Evolutionary conservation across 1,284 basidiomycete genomes (phyloP).

Genomic region (Cystobasidium sp.): DNA sequence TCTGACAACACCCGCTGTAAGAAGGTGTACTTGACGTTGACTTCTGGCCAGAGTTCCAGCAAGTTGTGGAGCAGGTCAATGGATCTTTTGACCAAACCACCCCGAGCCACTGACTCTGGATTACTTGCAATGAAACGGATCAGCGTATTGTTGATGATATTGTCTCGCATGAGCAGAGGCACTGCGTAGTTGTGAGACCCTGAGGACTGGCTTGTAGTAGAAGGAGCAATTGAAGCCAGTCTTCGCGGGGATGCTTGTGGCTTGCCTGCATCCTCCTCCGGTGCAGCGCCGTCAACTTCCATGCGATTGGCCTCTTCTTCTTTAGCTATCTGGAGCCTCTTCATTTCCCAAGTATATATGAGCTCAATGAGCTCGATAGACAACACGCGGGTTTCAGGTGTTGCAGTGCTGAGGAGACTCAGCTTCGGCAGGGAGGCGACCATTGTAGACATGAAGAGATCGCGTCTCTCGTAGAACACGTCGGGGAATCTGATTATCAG

Average conservation of each 20-base stretch:
- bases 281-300: constrained; percentile 56
- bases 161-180: constrained; percentile 79
- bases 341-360: constrained; percentile 58
- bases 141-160: constrained; percentile 83
- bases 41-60: constrained; percentile 87
- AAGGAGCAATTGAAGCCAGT: constrained; percentile 57
- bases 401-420: constrained; percentile 72
- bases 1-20: constrained; percentile 73
- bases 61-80: constrained; percentile 80
- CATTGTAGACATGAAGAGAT: constrained; percentile 94
- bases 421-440: constrained; percentile 87
- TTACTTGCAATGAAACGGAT: constrained; percentile 80
- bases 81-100: constrained; percentile 73
- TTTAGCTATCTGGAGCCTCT: constrained; percentile 61
- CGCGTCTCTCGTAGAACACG: constrained; percentile 90
- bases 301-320: constrained; percentile 57
- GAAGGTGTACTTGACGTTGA: constrained; percentile 87
- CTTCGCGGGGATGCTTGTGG: constrained; percentile 26
- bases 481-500: constrained; percentile 89
- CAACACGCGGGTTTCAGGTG: constrained; percentile 75
- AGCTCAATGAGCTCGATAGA: constrained; percentile 59
- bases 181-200: constrained; percentile 48
- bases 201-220: constrained; percentile 52
- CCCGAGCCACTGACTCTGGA: constrained; percentile 69
- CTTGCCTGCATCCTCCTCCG: constrained; percentile 35